phyloP scores from a whole-genome alignment of 75 land plant genomes.

The Sequoiadendron giganteum region DNA sequence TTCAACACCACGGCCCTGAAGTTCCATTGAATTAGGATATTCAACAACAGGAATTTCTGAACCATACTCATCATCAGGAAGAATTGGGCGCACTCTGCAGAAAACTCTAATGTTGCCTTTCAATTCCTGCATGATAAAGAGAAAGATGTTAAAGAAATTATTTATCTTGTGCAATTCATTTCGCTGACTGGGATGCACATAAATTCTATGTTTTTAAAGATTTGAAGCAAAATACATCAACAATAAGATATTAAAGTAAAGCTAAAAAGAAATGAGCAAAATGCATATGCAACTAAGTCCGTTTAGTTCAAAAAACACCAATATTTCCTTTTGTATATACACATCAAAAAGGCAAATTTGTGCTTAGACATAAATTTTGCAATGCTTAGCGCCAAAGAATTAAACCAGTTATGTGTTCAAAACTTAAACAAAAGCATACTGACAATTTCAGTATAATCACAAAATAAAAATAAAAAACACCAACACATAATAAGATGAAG shows the following conservation, averaged over 20 bases:
- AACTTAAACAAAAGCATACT: not conserved
- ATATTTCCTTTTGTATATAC: too few species aligned
- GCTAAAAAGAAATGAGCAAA: not conserved
- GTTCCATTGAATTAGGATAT: constrained; percentile 25
- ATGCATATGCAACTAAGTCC: too few species aligned
- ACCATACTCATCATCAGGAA: constrained; percentile 26
- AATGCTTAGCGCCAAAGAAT: not conserved
- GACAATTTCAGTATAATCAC: not conserved
- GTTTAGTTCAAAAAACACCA: too few species aligned
- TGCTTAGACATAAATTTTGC: too few species aligned
- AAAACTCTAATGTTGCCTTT: constrained; percentile 39
- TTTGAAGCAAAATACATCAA: not conserved
- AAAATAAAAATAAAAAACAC: too few species aligned
- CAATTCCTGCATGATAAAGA: constrained; percentile 21
- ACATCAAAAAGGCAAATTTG: too few species aligned
- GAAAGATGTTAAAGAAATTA: not conserved
- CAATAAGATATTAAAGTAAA: not conserved
- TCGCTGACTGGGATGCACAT: not conserved
- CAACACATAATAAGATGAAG: too few species aligned
- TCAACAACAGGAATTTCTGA: constrained; percentile 20
- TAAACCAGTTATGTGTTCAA: too few species aligned
- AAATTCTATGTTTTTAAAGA: not conserved
- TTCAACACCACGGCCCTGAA: constrained; percentile 29
- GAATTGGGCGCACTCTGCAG: constrained; percentile 33
- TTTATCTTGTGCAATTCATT: not conserved